These are phyloP conservation scores for Colletotrichum sp. DNA, from an alignment of 2,329 filamentous ascomycete species.

Conservation along the genomic window DNA sequence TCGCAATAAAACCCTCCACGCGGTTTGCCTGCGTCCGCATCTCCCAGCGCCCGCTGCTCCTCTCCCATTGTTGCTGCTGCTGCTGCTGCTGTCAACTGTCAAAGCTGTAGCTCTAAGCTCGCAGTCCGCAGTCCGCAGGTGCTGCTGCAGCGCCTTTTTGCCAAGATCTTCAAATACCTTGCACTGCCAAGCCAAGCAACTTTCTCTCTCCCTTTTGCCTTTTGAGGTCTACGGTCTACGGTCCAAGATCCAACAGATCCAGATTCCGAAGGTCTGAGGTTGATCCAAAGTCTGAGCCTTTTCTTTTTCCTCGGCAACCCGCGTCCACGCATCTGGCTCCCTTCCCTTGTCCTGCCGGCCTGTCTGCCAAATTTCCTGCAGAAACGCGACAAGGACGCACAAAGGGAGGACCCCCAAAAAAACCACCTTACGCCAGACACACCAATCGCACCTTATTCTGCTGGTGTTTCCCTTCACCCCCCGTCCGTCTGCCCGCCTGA, in stretches of 20 bases:
- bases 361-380: not conserved
- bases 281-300: not conserved
- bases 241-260: not conserved
- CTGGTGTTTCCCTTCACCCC: not conserved
- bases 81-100: not conserved
- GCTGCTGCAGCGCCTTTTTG: conserved; percentile 1
- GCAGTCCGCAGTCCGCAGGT: not conserved
- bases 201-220: not conserved
- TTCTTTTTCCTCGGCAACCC: not conserved
- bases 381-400: not conserved
- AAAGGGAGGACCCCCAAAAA: conserved; percentile 12
- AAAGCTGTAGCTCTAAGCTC: not conserved
- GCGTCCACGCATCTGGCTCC: not conserved
- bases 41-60: not conserved
- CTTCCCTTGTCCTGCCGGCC: not conserved
- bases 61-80: not conserved
- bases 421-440: conserved; percentile 17
- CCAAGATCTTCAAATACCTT: conserved; percentile 13
- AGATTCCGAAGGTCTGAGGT: not conserved
- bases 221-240: not conserved
- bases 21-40: not conserved
- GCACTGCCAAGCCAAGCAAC: conserved; percentile 9
- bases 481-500: conserved; percentile 5
- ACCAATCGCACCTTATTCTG: conserved; percentile 8
- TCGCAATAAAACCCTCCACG: conserved; percentile 9